Base-by-base conservation (phyloP, 208 protist genomes). In the Porcisia hertigi region DNA sequence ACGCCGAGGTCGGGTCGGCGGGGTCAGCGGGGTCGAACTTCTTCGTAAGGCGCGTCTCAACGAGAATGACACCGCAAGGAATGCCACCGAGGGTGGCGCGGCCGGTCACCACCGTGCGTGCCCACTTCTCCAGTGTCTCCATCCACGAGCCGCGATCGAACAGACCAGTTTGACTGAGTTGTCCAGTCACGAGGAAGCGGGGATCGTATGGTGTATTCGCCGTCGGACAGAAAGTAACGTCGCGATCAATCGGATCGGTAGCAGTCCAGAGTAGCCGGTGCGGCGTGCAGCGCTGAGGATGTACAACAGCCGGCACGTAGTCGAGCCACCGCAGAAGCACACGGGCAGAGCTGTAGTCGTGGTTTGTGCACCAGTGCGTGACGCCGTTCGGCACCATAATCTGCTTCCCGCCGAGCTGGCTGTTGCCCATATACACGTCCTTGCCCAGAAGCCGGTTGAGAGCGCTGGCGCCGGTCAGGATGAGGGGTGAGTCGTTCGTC, bases 351-450 rank as follows among this genome's bases (percentile, higher is more conserved):
- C 64, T 77, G 62, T 96, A 92, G 83, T 99, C 96, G 84, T 98
- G 86, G 52, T 88, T 83, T 1, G 86, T 86, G 63, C 88, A 87
- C 70, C 94, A 86, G 82, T 99, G 98, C 63, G 97, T 95, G 3
- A 99, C 95, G 70, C 98, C 98, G 81, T 99, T 99, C 55, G 89
- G 86, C 77, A 97, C 94, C 98, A 99, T 99, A 58, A 99, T 97
- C 84, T 99, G 94, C 75, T 90, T 82, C 23, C 98, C 98, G 63
- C 98, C 98, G 0, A 99, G 90, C 92, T 99, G 98, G 71, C 90
- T 86, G 86, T 99, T 99, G 73, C 95, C 98, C 67, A 92, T 93
- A 88, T 99, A 99, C 41, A 99, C 98, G 57, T 99, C 92, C 70
- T 93, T 95, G 18, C 98, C 98, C 1, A 99, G 91, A 5, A 99